A percentile compares a stretch with the other conserved stretches of the same genome.
phyloP scores from a whole-genome alignment of 2,329 filamentous ascomycete genomes.

The Botrytis squamosa region DNA sequence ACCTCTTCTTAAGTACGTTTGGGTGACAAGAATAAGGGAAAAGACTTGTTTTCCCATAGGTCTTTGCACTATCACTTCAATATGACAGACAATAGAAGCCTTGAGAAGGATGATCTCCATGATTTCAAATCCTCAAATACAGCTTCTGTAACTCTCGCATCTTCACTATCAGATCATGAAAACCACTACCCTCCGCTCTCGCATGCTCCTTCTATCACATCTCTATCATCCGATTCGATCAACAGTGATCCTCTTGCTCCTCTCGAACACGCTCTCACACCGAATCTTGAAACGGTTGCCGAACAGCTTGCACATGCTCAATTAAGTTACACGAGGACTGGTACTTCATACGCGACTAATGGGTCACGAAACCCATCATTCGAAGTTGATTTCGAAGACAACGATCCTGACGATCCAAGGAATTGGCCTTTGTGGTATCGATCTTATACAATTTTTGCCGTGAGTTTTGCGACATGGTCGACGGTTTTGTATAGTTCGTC shows the following conservation, averaged over 20 bases:
- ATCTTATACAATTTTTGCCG: constrained; percentile 39
- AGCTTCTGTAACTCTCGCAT: constrained; percentile 18
- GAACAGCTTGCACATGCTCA: constrained; percentile 41
- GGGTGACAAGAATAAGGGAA: background rate
- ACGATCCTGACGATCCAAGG: constrained; percentile 62
- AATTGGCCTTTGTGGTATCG: constrained; percentile 62
- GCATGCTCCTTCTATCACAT: constrained; percentile 13
- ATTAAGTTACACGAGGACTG: constrained; percentile 42
- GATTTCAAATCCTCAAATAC: constrained; percentile 14
- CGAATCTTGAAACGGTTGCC: constrained; percentile 42
- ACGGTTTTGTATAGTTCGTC: constrained; percentile 72
- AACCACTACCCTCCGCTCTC: constrained; percentile 25
- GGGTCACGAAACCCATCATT: constrained; percentile 55
- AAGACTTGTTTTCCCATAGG: background rate
- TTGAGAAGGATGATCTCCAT: constrained; percentile 27
- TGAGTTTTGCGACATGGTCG: constrained; percentile 42
- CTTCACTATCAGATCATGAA: constrained; percentile 25
- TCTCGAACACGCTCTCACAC: constrained; percentile 44
- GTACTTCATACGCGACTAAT: constrained; percentile 47
- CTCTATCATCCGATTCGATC: constrained; percentile 27
- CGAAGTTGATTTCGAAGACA: constrained; percentile 69
- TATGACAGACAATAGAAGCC: constrained; percentile 26
- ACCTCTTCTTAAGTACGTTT: background rate
- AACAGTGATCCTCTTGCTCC: constrained; percentile 39
- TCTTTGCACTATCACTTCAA: constrained; percentile 1